These are phyloP conservation scores for Thoreauomyces humboldtii DNA, from an alignment of 192 early-diverging fungal genomes.

Conservation along the genomic window DNA sequence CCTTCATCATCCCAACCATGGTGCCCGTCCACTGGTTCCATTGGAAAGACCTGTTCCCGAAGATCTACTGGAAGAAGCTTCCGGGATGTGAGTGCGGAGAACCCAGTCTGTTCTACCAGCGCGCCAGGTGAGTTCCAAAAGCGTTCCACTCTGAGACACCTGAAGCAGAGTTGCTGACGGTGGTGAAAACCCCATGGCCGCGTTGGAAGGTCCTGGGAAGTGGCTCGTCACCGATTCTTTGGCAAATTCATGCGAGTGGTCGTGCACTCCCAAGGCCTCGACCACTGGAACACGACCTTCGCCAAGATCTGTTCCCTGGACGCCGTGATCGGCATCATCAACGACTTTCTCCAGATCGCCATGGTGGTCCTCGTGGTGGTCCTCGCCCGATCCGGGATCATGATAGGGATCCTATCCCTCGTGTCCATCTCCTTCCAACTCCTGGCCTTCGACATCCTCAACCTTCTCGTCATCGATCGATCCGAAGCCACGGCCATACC, in stretches of 20 bases:
- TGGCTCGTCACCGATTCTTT: constrained; percentile 14
- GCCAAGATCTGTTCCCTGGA: constrained; percentile 8
- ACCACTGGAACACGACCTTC: constrained; percentile 4
- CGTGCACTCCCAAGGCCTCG: background rate
- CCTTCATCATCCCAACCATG: constrained; percentile 12
- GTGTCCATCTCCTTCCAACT: background rate
- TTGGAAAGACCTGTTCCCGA: constrained; percentile 25
- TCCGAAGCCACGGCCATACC: background rate
- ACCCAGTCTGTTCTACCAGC: constrained; percentile 31
- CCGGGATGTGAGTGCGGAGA: constrained; percentile 18
- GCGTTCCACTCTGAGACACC: no score
- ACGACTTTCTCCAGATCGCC: constrained; percentile 14
- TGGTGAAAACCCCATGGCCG: no score
- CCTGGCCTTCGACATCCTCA: background rate
- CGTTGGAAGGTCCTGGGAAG: constrained; percentile 15
- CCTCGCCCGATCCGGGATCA: background rate
- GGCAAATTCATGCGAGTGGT: background rate
- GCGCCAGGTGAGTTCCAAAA: constrained; percentile 3
- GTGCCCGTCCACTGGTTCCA: constrained; percentile 19
- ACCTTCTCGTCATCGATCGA: background rate
- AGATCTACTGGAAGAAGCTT: constrained; percentile 10
- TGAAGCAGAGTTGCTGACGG: no score
- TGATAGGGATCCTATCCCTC: background rate
- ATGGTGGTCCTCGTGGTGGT: constrained; percentile 1
- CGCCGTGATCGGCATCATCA: constrained; percentile 5